phyloP scores from a whole-genome alignment of 176 grass and related monocot species.

The Otatea glauca region DNA sequence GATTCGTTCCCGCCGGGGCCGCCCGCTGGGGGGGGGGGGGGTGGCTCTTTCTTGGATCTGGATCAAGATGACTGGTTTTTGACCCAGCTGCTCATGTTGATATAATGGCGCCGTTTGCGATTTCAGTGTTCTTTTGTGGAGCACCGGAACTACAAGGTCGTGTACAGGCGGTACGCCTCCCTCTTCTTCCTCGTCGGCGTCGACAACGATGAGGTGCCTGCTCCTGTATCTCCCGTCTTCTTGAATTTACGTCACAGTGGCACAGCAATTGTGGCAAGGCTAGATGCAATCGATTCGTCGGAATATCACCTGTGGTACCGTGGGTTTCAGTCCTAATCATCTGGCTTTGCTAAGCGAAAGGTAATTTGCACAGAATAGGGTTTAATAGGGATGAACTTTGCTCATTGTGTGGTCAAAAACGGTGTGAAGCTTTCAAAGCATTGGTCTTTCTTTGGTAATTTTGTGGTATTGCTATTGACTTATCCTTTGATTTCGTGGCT shows the following conservation, averaged over 20 bases:
- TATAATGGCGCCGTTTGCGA: slow-evolving; percentile 8
- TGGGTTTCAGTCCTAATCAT: neutral
- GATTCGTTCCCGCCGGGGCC: neutral
- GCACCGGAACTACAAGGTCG: slow-evolving; percentile 96
- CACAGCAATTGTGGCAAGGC: neutral
- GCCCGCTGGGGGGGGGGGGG: too few species aligned
- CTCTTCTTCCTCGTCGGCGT: slow-evolving; percentile 98
- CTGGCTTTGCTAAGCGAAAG: neutral
- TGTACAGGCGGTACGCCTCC: slow-evolving; percentile 94
- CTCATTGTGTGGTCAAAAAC: neutral
- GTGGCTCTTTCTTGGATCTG: slow-evolving; percentile 13
- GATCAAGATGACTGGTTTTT: neutral
- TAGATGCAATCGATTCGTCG: neutral
- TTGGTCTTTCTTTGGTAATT: neutral
- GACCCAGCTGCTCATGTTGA: neutral
- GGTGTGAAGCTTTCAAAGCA: neutral
- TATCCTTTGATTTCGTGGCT: neutral
- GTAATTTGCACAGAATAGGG: neutral
- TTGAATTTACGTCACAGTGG: neutral
- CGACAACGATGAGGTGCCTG: slow-evolving; percentile 87
- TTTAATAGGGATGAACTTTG: neutral
- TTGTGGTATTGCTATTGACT: neutral
- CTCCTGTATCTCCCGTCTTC: neutral
- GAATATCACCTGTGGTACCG: neutral
- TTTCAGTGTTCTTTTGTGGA: slow-evolving; percentile 97